phyloP scores from a whole-genome alignment of 208 protist genomes.

The Leptomonas pyrrhocoris region DNA sequence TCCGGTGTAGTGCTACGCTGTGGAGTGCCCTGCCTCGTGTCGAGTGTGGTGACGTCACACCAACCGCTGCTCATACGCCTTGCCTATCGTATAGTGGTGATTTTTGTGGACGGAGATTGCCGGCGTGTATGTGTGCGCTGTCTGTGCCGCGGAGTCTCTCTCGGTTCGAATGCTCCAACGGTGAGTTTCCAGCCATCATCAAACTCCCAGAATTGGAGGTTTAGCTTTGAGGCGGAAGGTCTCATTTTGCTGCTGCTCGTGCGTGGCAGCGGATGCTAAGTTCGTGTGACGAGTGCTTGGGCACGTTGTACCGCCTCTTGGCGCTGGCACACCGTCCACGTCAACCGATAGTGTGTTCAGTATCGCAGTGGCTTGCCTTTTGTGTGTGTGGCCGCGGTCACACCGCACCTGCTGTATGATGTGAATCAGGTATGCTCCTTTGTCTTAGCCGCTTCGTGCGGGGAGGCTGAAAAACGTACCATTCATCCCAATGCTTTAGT shows the following conservation, averaged over 20 bases:
- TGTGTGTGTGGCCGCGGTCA: not conserved
- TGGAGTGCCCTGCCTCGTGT: not conserved
- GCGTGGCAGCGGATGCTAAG: not conserved
- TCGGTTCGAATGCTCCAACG: not conserved
- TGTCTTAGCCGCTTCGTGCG: slow-evolving; percentile 24
- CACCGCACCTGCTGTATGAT: slow-evolving; percentile 19
- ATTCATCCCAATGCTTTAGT: slow-evolving; percentile 38
- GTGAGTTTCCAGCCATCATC: slow-evolving; percentile 22
- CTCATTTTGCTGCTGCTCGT: not conserved
- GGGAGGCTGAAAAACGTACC: slow-evolving; percentile 31
- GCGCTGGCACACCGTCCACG: too few relatives aligned
- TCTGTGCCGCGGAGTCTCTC: slow-evolving; percentile 7
- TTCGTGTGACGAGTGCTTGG: too few relatives aligned
- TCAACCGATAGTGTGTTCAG: too few relatives aligned
- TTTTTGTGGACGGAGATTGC: slow-evolving; percentile 32
- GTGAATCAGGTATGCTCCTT: slow-evolving; percentile 39
- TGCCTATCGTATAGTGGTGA: slow-evolving; percentile 30
- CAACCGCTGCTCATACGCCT: slow-evolving; percentile 29
- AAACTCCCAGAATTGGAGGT: slow-evolving; percentile 1
- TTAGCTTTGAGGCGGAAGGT: not conserved
- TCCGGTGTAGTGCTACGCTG: not conserved
- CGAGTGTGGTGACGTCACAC: slow-evolving; percentile 21
- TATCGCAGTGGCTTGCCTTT: not conserved
- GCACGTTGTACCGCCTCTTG: too few relatives aligned
- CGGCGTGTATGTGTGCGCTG: not conserved